Conservation (phyloP, 208 protist species). For the Phytomonas francai region DNA sequence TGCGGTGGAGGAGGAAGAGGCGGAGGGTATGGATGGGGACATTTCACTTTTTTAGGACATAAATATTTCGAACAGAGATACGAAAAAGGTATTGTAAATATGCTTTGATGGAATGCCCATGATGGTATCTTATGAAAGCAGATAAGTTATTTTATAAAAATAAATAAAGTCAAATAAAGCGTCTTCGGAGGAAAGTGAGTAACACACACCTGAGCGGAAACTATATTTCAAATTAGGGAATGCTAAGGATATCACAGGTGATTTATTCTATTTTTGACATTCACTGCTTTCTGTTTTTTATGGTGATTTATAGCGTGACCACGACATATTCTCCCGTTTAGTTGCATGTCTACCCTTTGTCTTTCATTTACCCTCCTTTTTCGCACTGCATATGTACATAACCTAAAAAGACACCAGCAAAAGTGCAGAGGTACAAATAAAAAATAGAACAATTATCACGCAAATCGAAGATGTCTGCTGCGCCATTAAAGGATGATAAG, state of each 20-base stretch:
- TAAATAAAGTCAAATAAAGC: not conserved
- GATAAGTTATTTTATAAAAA: not conserved
- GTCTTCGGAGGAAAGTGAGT: not conserved
- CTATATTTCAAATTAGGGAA: not conserved
- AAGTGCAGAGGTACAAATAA: not conserved
- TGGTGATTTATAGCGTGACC: not conserved
- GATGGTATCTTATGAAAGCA: not conserved
- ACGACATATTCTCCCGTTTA: not conserved
- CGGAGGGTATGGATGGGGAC: conserved; percentile 83
- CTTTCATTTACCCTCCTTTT: conserved; percentile 4
- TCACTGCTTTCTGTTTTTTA: not conserved
- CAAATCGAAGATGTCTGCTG: not conserved
- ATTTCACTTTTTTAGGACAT: conserved; percentile 81
- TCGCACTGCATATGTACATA: not conserved
- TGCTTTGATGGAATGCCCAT: not conserved
- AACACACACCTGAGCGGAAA: not conserved
- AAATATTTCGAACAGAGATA: not conserved
- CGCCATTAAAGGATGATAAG: not conserved
- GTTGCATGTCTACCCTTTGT: not conserved
- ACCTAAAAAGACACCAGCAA: not conserved
- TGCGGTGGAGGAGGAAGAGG: conserved; percentile 83
- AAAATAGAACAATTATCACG: not conserved
- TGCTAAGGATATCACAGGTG: not conserved
- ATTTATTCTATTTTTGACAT: not conserved
- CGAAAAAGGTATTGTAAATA: not conserved